Base-by-base conservation (phyloP, 345 rosid genomes). In the Boechera stricta region DNA sequence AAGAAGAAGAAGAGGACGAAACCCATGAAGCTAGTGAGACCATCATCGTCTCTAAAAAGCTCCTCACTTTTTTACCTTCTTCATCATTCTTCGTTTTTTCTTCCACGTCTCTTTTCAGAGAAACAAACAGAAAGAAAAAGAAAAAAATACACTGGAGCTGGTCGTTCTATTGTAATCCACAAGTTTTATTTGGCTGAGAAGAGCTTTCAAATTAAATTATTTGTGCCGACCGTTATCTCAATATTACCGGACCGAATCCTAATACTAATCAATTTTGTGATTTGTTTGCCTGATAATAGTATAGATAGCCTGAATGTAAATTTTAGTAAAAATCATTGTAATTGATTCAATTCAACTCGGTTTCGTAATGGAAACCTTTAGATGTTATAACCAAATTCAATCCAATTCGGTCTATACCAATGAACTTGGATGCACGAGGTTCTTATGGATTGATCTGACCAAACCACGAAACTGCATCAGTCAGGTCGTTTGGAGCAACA, bases 131-230 rank as follows among this genome's bases (percentile, higher is more conserved):
- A 33, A 33, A 33, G 8, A 33, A 33, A 26, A 11, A 10, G 12
- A 1, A 16, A 55, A 33, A 66, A 13, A 18, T 3, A 18, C 0
- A 9, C 12, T 3, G 13, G 64, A 55, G 71, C 49, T 71, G 24
- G 64, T 71, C 7, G 26, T 52, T 54, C 28, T n/a, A 51, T 39
- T 72, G 32, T 66, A 16, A 29, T 49, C 81, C 81, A 78, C 81
- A 53, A 78, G 42, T 72, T 78, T 72, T 67, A 59, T 59, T 60
- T 66, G 81, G 81, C 58, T 72, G 24, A 67, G 39, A 67, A 42
- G 41, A 31, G 8, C 21, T 29, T 67, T 12, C 41, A 33, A 21
- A 7, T 21, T 47, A 21, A 15, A 44, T 2, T 10, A 35, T 26
- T 3, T 42, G 5, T 6, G 29, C 18, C 59, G 31, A 73, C 63